Evolutionary conservation across 768 basidiomycete genomes (phyloP).

Genomic region (Lactarius hatsudake): DNA sequence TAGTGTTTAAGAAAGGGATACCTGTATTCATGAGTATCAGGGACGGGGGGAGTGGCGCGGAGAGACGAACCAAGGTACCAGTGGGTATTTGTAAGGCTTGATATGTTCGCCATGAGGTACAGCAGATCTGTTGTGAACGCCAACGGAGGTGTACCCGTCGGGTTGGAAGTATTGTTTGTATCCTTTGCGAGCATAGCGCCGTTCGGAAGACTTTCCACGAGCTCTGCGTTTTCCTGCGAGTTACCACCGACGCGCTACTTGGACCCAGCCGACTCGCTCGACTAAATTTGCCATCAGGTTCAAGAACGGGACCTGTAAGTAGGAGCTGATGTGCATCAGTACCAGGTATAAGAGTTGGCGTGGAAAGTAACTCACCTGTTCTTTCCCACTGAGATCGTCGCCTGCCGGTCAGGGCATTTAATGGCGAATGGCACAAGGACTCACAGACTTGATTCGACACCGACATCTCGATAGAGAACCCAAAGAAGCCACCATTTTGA

Average conservation of each 20-base stretch:
- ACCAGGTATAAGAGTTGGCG: neutral
- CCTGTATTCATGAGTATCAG: slow-evolving; percentile 31
- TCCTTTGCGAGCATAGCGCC: slow-evolving; percentile 53
- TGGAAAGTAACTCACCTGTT: slow-evolving; percentile 32
- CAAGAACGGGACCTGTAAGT: slow-evolving; percentile 61
- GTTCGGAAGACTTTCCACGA: slow-evolving; percentile 50
- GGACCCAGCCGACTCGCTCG: slow-evolving; percentile 57
- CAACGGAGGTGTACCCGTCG: slow-evolving; percentile 69
- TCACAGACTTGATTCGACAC: slow-evolving; percentile 64
- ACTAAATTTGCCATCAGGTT: slow-evolving; percentile 73
- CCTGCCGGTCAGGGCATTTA: slow-evolving; percentile 3
- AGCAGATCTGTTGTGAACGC: slow-evolving; percentile 64
- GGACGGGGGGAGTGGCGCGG: neutral
- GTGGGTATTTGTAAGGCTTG: slow-evolving; percentile 51
- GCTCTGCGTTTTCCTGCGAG: slow-evolving; percentile 62
- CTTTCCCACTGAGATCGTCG: slow-evolving; percentile 44
- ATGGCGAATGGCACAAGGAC: slow-evolving; percentile 30
- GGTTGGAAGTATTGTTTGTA: slow-evolving; percentile 35
- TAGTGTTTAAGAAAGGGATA: slow-evolving; percentile 64
- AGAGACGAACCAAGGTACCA: slow-evolving; percentile 56
- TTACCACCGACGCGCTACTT: slow-evolving; percentile 76
- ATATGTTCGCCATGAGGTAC: slow-evolving; percentile 60
- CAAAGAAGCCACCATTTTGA: slow-evolving; percentile 56
- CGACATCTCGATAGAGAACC: slow-evolving; percentile 77
- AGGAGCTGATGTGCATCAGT: slow-evolving; percentile 37